These are phyloP conservation scores for Echinosphaeria canescens DNA, from an alignment of 2,329 filamentous ascomycete genomes.

Conservation along the genomic window DNA sequence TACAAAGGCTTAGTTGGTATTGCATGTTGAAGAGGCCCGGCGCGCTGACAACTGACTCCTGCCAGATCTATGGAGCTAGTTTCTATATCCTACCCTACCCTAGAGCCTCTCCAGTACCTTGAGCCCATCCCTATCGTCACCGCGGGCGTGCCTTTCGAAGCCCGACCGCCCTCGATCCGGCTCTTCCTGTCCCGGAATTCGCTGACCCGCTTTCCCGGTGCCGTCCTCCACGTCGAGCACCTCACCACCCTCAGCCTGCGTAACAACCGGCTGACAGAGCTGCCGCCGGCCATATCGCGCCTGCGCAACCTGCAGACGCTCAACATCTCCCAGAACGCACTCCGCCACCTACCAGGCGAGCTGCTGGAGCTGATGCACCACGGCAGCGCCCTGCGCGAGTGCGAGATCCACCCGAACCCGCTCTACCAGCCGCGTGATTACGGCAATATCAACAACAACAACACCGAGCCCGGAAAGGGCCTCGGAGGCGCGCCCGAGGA, in stretches of 20 bases:
- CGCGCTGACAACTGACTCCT: too few species aligned
- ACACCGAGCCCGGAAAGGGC: constrained; percentile 1
- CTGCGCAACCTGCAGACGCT: constrained; percentile 36
- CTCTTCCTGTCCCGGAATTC: constrained; percentile 39
- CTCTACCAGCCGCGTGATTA: constrained; percentile 26
- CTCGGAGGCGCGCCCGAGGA: constrained; percentile 1
- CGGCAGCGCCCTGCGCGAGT: constrained; percentile 19
- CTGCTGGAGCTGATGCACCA: constrained; percentile 30
- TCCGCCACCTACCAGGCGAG: constrained; percentile 39
- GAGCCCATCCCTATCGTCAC: constrained; percentile 28
- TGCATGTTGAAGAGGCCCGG: neutral
- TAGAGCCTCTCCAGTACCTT: constrained; percentile 33
- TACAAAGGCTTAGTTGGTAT: too few species aligned
- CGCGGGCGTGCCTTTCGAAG: constrained; percentile 34
- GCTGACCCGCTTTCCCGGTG: constrained; percentile 30
- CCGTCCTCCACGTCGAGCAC: constrained; percentile 37
- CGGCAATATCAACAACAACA: too few species aligned
- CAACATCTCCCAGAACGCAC: constrained; percentile 41
- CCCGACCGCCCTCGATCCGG: constrained; percentile 33
- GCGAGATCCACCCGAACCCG: constrained; percentile 41
- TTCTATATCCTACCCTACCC: constrained; percentile 27
- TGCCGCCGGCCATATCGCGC: constrained; percentile 36
- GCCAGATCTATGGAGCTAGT: too few species aligned
- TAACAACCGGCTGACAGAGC: constrained; percentile 34
- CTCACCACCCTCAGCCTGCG: constrained; percentile 45